phyloP scores from a whole-genome alignment of 148 eudicot genomes.

The Salicornia ramosissima region DNA sequence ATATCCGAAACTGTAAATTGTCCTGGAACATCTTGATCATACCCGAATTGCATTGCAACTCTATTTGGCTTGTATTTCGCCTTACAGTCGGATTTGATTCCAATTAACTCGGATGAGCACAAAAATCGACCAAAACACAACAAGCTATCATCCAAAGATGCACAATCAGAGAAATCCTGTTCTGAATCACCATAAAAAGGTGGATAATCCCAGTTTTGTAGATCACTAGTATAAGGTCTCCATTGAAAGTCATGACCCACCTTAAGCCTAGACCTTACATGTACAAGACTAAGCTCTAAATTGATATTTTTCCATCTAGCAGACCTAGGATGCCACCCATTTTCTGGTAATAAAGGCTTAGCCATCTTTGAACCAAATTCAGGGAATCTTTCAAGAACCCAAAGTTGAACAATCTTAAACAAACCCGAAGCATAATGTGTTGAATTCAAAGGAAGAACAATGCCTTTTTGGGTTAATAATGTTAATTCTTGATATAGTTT shows the following conservation, averaged over 20 bases:
- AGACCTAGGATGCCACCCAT: conserved; percentile 37
- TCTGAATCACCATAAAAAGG: conserved; percentile 27
- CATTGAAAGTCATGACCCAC: conserved; percentile 25
- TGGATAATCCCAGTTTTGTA: conserved; percentile 29
- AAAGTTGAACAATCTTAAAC: conserved; percentile 38
- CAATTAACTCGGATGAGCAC: conserved; percentile 24
- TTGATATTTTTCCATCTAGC: conserved; percentile 35
- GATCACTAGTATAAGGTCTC: conserved; percentile 37
- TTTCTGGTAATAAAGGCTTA: conserved; percentile 27
- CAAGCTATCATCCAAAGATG: conserved; percentile 25
- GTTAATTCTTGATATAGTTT: conserved; percentile 28
- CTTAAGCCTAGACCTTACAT: conserved; percentile 23
- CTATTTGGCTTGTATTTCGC: conserved; percentile 41
- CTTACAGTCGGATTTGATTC: conserved; percentile 13
- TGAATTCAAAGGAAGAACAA: conserved; percentile 6
- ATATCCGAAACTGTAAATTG: conserved; percentile 4
- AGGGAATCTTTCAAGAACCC: conserved; percentile 43
- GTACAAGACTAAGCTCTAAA: conserved; percentile 6
- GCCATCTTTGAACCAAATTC: conserved; percentile 25
- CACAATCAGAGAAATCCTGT: conserved; percentile 11
- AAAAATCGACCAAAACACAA: conserved; percentile 30
- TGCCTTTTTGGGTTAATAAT: conserved; percentile 17
- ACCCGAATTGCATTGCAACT: conserved; percentile 46
- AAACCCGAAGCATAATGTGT: conserved; percentile 22
- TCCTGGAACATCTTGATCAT: conserved; percentile 39